Evolutionary conservation across 305 asterid genomes (phyloP), one percentile per base, ranked within the genome.

Genomic region (Solanum aculeatissimum): DNA sequence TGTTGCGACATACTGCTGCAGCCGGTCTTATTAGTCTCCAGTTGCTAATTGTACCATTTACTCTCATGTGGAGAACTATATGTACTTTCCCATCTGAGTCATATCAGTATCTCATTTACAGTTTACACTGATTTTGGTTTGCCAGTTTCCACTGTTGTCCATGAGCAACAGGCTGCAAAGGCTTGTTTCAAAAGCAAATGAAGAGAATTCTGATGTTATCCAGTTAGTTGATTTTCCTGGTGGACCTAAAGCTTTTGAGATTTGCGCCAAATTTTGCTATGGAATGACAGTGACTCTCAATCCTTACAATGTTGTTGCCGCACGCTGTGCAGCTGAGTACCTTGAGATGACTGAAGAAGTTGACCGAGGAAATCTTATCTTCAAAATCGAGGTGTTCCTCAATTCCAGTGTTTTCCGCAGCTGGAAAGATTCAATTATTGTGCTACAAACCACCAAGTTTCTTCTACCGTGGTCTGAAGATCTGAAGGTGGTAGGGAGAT

Each of bases 381-480:
- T 92, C 79, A 96, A 96, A 84, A 92, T 96, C 0, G 99, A 96
- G 47, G 95, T 93, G 49, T 96, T 94, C 85, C 93, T 96, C 83
- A 94, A 91, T 89, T 93, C 98, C 12, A 91, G 99, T 68, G 68
- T 96, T 79, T 81, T 96, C 47, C 91, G 93, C 16, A 92, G 91
- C 91, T 96, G 99, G 99, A 96, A 96, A 84, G 99, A 96, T 85
- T 92, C 99, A 62, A 96, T 96, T n/a, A 94, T 96, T 18, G 98
- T 96, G 82, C 89, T 96, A 19, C 98, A 94, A 85, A 90, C 97
- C 55, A 87, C 96, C 5, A 92, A 92, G 83, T 89, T 93, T 74
- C 96, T 96, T 87, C 88, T 89, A 27, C 97, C 97, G 0, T 93
- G 95, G 97, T 92, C 99, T 1, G 98, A 93, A 88, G 90, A 92